Evolutionary conservation across 306 rosid species (phyloP).

Genomic region (Quercus robur): DNA sequence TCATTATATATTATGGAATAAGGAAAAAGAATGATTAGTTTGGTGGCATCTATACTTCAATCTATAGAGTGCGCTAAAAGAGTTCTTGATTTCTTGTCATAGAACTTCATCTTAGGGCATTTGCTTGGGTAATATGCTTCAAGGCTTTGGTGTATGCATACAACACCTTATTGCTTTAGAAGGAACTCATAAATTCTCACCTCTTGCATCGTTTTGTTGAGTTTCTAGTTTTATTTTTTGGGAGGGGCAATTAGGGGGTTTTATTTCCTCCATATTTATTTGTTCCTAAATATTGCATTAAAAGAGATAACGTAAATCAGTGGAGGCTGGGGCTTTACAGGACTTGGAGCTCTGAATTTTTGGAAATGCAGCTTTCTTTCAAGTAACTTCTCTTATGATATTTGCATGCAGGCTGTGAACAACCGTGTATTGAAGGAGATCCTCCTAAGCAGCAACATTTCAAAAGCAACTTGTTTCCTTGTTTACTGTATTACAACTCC

Average conservation of each 20-base stretch:
- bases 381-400: background rate
- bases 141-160: background rate
- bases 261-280: background rate
- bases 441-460: slow-evolving; percentile 44
- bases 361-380: background rate
- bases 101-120: too few species aligned
- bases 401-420: slow-evolving; percentile 50
- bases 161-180: background rate
- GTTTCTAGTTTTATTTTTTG: background rate
- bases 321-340: background rate
- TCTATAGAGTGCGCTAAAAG: background rate
- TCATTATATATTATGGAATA: background rate
- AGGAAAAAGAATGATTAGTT: background rate
- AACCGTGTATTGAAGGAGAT: slow-evolving; percentile 61
- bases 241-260: background rate
- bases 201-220: background rate
- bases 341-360: background rate
- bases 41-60: background rate
- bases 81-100: background rate
- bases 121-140: background rate
- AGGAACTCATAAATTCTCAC: background rate
- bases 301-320: background rate
- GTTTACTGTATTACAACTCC: slow-evolving; percentile 69
- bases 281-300: background rate
- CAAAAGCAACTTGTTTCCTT: slow-evolving; percentile 50